Percentiles rank a stretch among this genome's conserved stretches.
Evolutionary conservation across 2,329 filamentous ascomycete genomes (phyloP).

Genomic region (Acrodontium crateriforme): DNA sequence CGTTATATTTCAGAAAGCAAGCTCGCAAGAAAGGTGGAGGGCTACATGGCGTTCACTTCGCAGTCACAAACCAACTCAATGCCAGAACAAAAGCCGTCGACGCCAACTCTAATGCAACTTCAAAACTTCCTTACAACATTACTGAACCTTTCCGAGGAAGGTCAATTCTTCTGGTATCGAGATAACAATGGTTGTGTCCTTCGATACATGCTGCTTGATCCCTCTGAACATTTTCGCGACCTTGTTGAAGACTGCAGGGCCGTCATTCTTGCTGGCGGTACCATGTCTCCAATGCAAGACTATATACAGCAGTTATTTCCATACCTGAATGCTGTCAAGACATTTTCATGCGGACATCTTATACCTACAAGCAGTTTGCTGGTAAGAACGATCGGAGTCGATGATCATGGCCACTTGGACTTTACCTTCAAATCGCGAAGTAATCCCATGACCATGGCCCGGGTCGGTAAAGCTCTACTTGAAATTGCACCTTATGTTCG

Average conservation of each 20-base stretch:
- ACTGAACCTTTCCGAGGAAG: conserved; percentile 67
- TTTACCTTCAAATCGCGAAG: conserved; percentile 74
- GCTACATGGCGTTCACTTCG: conserved; percentile 46
- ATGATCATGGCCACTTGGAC: conserved; percentile 48
- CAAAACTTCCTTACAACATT: conserved; percentile 62
- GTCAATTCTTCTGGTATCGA: conserved; percentile 43
- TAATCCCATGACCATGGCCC: conserved; percentile 49
- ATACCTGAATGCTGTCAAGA: conserved; percentile 54
- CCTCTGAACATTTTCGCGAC: conserved; percentile 78
- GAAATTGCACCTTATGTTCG: conserved; percentile 62
- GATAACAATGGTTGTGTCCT: conserved; percentile 43
- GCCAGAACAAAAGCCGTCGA: conserved; percentile 7
- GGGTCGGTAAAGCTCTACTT: conserved; percentile 61
- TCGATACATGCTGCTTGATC: conserved; percentile 80
- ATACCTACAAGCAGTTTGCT: conserved; percentile 72
- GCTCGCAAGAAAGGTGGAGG: conserved; percentile 85
- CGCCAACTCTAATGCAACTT: conserved; percentile 47
- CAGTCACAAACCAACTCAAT: neutral
- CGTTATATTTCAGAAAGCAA: conserved; percentile 85
- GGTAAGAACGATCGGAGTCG: conserved; percentile 53
- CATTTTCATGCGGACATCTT: conserved; percentile 86
- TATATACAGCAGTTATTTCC: conserved; percentile 80
- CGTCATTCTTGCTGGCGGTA: conserved; percentile 83
- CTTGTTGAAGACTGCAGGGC: conserved; percentile 74
- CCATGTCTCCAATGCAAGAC: conserved; percentile 94